Evolutionary conservation across 306 rosid genomes (phyloP).

Genomic region (Trichosanthes truncata): DNA sequence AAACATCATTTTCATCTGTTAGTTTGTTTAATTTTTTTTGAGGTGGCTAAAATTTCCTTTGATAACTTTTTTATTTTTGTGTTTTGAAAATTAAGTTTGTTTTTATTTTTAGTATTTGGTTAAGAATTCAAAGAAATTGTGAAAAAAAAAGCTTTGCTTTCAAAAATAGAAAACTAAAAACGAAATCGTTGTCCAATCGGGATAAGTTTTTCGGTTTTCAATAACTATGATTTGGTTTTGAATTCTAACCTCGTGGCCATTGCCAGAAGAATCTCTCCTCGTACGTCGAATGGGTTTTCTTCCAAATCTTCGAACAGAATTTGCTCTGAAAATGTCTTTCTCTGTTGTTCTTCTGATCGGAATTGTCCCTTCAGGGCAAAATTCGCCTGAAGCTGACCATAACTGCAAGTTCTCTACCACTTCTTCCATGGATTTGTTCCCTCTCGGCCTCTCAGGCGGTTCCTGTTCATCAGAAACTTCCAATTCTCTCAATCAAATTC

Average conservation of each 20-base stretch:
- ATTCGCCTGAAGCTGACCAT: slow-evolving; percentile 64
- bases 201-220: background rate
- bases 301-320: slow-evolving; percentile 63
- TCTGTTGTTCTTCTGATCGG: slow-evolving; percentile 86
- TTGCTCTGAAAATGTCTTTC: slow-evolving; percentile 71
- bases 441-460: slow-evolving; percentile 72
- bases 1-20: too few relatives aligned
- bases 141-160: too few relatives aligned
- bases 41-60: too few relatives aligned
- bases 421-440: slow-evolving; percentile 17
- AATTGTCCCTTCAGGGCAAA: slow-evolving; percentile 84
- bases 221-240: background rate
- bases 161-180: too few relatives aligned
- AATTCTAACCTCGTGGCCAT: slow-evolving; percentile 82
- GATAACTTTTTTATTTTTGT: too few relatives aligned
- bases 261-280: slow-evolving; percentile 75
- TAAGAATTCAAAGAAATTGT: too few relatives aligned
- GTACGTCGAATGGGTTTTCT: slow-evolving; percentile 52
- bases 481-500: background rate
- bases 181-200: background rate
- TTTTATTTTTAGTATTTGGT: too few relatives aligned
- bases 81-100: too few relatives aligned
- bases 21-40: too few relatives aligned
- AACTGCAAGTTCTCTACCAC: slow-evolving; percentile 41
- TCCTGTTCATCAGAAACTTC: slow-evolving; percentile 35